Base-by-base conservation (phyloP, 352 stramenopile genomes). In the Paralagenidium karlingii region DNA sequence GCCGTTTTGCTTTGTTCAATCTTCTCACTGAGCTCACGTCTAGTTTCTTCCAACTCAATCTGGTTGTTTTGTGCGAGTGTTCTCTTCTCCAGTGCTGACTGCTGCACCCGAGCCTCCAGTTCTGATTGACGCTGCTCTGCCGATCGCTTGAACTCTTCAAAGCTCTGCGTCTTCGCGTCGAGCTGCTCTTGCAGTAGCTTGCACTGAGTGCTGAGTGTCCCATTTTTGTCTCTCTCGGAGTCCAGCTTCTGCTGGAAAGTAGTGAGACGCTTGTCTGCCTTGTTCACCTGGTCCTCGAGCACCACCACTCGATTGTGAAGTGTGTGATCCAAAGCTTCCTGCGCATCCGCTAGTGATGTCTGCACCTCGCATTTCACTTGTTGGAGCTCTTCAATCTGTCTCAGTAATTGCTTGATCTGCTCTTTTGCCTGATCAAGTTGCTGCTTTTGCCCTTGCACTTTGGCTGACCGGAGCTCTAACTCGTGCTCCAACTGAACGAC, bases 1-100 rank as follows among this genome's bases (percentile, higher is more conserved):
- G 66, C 56, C 12, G 69, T 75, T 40, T 83, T 75, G 1, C 56
- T 52, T 16, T 74, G 60, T 2, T 45, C 38, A n/a, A 82, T 27
- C 20, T 82, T 63, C 20, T 75, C 44, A 2, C 18, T 51, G 2
- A 78, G 27, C 29, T 38, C n/a, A n/a, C n/a, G n/a, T n/a, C n/a
- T n/a, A n/a, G n/a, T n/a, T n/a, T n/a, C n/a, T n/a, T n/a, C n/a
- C n/a, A n/a, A n/a, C n/a, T n/a, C n/a, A n/a, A n/a, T n/a, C n/a
- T n/a, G n/a, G n/a, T n/a, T n/a, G n/a, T n/a, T n/a, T n/a, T n/a
- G n/a, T n/a, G n/a, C n/a, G n/a, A n/a, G n/a, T n/a, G n/a, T n/a
- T n/a, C n/a, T n/a, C n/a, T n/a, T n/a, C n/a, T n/a, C n/a, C n/a
- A n/a, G n/a, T n/a, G n/a, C n/a, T n/a, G n/a, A n/a, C n/a, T n/a